phyloP scores from a whole-genome alignment of 768 basidiomycete genomes.

The Pisolithus sp. region DNA sequence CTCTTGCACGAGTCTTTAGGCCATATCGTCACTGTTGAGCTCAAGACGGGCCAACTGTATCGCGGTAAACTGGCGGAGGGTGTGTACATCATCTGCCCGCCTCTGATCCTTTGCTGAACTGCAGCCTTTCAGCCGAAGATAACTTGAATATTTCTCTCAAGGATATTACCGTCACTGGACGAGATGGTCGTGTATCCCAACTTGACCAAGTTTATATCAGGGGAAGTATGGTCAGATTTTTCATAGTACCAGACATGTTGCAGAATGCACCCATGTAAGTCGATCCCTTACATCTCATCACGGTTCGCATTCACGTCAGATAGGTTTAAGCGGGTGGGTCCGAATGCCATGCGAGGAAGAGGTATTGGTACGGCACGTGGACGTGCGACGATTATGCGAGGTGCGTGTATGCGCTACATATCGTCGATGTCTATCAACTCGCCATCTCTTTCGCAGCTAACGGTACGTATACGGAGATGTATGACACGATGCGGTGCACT shows the following conservation, averaged over 20 bases:
- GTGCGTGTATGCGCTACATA: constrained; percentile 40
- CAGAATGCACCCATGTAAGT: constrained; percentile 98
- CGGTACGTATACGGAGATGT: constrained; percentile 38
- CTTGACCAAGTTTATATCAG: constrained; percentile 98
- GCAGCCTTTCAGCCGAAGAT: constrained; percentile 75
- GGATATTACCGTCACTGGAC: constrained; percentile 95
- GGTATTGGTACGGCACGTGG: constrained; percentile 99
- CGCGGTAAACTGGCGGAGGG: constrained; percentile 97
- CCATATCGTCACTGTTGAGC: constrained; percentile 95
- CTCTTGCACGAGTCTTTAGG: constrained; percentile 94
- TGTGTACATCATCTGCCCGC: constrained; percentile 27
- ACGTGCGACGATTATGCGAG: constrained; percentile 97
- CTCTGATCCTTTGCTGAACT: constrained; percentile 14
- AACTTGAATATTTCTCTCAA: constrained; percentile 94
- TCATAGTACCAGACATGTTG: constrained; percentile 99
- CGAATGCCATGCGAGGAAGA: constrained; percentile 96
- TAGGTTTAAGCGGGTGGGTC: constrained; percentile 99
- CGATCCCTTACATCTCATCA: constrained; percentile 4
- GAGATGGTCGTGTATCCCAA: constrained; percentile 97
- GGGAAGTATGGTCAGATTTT: constrained; percentile 96
- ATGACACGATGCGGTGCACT: constrained; percentile 5
- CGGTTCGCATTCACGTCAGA: constrained; percentile 1
- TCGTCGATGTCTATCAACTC: constrained; percentile 13
- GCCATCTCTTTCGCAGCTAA: constrained; percentile 49
- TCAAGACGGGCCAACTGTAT: constrained; percentile 96